Evolutionary conservation across 2,329 filamentous ascomycete species (phyloP).

Genomic region (Hypoxylon sp.): DNA sequence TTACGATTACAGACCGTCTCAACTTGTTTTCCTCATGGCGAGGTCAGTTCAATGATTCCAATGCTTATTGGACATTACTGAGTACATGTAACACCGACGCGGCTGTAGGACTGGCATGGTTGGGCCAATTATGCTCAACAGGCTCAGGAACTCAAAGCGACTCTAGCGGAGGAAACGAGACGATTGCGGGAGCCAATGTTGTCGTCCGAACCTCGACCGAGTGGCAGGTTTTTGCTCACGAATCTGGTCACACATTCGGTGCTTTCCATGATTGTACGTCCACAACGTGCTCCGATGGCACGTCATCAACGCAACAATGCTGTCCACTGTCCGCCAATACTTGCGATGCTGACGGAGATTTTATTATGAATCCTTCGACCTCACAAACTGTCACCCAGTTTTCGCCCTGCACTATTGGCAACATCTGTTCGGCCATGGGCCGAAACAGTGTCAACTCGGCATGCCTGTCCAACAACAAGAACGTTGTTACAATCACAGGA

Average conservation of each 20-base stretch:
- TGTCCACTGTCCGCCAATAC: constrained; percentile 77
- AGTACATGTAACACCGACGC: constrained; percentile 83
- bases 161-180: constrained; percentile 69
- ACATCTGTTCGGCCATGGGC: constrained; percentile 88
- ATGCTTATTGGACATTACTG: constrained; percentile 93
- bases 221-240: constrained; percentile 97
- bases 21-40: constrained; percentile 93
- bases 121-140: constrained; percentile 82
- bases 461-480: constrained; percentile 88
- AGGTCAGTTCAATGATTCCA: constrained; percentile 78
- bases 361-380: constrained; percentile 97
- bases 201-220: constrained; percentile 85
- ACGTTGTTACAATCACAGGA: constrained; percentile 82
- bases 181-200: constrained; percentile 87
- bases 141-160: constrained; percentile 66
- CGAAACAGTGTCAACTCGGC: constrained; percentile 78
- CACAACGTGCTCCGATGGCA: constrained; percentile 72
- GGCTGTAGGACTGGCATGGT: constrained; percentile 92
- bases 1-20: constrained; percentile 79
- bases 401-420: constrained; percentile 89
- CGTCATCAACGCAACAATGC: constrained; percentile 68
- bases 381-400: constrained; percentile 78
- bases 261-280: constrained; percentile 92
- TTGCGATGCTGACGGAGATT: constrained; percentile 82
- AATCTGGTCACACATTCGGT: constrained; percentile 93